Conservation (phyloP, 225 moss, liverwort and hornwort species). For the Bryoerythrophyllum caledonicum region DNA sequence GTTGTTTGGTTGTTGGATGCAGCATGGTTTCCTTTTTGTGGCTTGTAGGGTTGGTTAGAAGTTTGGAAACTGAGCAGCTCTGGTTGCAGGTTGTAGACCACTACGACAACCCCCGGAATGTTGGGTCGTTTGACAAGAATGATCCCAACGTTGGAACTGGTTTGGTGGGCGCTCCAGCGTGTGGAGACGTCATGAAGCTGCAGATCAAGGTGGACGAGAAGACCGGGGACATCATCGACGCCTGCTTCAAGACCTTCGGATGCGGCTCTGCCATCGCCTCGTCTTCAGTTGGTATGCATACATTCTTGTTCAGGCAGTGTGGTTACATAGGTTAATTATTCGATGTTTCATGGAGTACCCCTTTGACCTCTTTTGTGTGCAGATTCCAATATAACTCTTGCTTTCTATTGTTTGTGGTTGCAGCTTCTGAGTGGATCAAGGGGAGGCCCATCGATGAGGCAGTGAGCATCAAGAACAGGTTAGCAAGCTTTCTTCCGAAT, state of each 20-base stretch:
- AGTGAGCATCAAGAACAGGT: conserved; percentile 88
- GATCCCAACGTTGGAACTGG: conserved; percentile 94
- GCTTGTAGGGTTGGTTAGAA: neutral
- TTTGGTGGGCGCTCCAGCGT: conserved; percentile 93
- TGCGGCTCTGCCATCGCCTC: conserved; percentile 98
- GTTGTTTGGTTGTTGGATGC: neutral
- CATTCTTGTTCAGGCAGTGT: neutral
- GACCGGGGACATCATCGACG: conserved; percentile 81
- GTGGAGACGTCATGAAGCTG: conserved; percentile 98
- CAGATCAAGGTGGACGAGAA: conserved; percentile 94
- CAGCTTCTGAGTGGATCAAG: conserved; percentile 99
- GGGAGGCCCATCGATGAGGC: conserved; percentile 89
- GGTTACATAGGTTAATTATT: neutral
- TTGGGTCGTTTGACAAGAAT: conserved; percentile 93
- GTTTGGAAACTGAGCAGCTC: neutral
- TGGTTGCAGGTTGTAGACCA: conserved; percentile 74
- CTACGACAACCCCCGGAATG: conserved; percentile 94
- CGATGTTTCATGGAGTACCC: neutral
- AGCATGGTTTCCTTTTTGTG: too few relatives aligned
- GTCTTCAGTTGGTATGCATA: conserved; percentile 80
- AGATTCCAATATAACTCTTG: neutral
- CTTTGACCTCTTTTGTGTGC: neutral
- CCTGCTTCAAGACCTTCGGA: conserved; percentile 98
- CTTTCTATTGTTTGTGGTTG: conserved; percentile 18
- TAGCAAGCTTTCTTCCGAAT: conserved; percentile 8